These are phyloP conservation scores for Podospora anserina DNA, from an alignment of 495 filamentous ascomycete species.

Conservation along the genomic window DNA sequence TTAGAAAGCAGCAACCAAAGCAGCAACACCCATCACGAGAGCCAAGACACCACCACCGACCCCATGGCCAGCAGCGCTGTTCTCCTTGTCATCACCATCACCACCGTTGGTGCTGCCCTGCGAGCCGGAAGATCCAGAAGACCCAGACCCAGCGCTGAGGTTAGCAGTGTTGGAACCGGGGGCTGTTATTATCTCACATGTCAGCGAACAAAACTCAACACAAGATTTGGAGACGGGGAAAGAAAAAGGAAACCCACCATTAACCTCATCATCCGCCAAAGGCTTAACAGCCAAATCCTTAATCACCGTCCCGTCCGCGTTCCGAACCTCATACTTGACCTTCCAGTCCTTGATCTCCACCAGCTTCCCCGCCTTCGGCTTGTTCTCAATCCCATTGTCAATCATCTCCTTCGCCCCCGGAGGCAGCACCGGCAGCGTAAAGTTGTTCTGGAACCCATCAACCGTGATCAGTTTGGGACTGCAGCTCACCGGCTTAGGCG, in stretches of 20 bases:
- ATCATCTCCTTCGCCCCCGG: conserved; percentile 49
- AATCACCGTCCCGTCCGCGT: conserved; percentile 39
- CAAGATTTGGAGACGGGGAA: conserved; percentile 6
- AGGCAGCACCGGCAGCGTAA: conserved; percentile 62
- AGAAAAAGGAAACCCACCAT: conserved; percentile 28
- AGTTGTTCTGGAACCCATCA: conserved; percentile 65
- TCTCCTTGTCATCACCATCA: conserved; percentile 10
- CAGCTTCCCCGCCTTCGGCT: conserved; percentile 37
- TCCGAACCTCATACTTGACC: conserved; percentile 40
- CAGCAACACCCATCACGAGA: conserved; percentile 26
- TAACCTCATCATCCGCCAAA: conserved; percentile 39
- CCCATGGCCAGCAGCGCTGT: conserved; percentile 17
- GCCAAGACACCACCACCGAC: conserved; percentile 19
- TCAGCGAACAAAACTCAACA: conserved; percentile 4
- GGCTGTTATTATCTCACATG: conserved; percentile 17
- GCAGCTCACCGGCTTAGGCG: conserved; percentile 58
- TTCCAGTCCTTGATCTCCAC: conserved; percentile 42
- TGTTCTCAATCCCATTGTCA: conserved; percentile 49
- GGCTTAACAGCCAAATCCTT: conserved; percentile 41
- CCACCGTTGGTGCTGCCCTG: conserved; percentile 2
- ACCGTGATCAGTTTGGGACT: conserved; percentile 57
- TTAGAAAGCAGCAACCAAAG: conserved; percentile 23
- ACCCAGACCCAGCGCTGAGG: conserved; percentile 2
- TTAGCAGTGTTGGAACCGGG: conserved; percentile 25
- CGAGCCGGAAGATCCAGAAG: conserved; percentile 9